These are phyloP conservation scores for Athelia sp. DNA, from an alignment of 1,284 basidiomycete genomes.

Conservation along the genomic window DNA sequence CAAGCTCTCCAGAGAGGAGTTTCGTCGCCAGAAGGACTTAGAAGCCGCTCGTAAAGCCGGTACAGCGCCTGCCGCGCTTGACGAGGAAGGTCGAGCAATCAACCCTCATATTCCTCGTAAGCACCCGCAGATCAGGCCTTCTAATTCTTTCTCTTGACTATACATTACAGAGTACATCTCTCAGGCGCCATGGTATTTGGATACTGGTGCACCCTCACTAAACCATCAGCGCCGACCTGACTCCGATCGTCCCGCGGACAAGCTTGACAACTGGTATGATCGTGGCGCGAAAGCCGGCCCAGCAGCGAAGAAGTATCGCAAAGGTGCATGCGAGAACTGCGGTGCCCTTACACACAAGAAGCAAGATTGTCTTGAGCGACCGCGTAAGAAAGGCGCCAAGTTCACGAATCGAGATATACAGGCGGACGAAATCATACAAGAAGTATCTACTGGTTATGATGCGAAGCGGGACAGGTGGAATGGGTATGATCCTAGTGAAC, in stretches of 20 bases:
- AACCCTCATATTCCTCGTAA: conserved; percentile 97
- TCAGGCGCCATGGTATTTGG: conserved; percentile 98
- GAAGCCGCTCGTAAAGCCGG: conserved; percentile 96
- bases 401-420: conserved; percentile 89
- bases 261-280: conserved; percentile 91
- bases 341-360: conserved; percentile 94
- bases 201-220: conserved; percentile 86
- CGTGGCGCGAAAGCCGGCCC: conserved; percentile 84
- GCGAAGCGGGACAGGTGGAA: conserved; percentile 99
- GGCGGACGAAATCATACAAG: conserved; percentile 86
- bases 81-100: conserved; percentile 92
- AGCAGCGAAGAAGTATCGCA: conserved; percentile 92
- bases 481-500: conserved; percentile 89
- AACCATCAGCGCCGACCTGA: conserved; percentile 88
- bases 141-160: conserved; percentile 2
- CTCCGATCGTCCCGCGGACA: conserved; percentile 59
- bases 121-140: conserved; percentile 25
- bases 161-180: conserved; percentile 74
- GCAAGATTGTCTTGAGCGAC: conserved; percentile 92
- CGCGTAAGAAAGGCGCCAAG: conserved; percentile 93
- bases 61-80: conserved; percentile 91
- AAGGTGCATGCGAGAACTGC: conserved; percentile 98
- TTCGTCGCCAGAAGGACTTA: conserved; percentile 90
- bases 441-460: conserved; percentile 81
- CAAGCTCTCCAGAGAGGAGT: conserved; percentile 92